Percentiles rank a stretch among this genome's conserved stretches.
Evolutionary conservation across 225 moss, liverwort and hornwort genomes (phyloP).

Genomic region (Pseudoscleropodium purum): DNA sequence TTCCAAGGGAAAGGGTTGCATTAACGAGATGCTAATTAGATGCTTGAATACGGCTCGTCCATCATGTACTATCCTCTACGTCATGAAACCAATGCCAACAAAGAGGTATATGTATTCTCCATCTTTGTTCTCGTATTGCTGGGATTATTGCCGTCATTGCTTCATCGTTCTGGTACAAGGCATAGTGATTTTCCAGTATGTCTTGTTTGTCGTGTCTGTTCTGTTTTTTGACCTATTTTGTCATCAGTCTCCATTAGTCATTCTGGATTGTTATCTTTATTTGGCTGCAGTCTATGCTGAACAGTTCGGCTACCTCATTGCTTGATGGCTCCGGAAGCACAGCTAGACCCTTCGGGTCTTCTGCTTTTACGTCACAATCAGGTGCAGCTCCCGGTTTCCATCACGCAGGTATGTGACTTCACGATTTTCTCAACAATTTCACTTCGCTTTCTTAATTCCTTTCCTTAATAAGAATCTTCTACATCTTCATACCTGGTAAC

Average conservation of each 20-base stretch:
- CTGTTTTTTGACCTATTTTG: neutral
- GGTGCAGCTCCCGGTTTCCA: constrained; percentile 80
- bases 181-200: neutral
- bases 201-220: neutral
- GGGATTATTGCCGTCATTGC: neutral
- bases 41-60: constrained; percentile 84
- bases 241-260: neutral
- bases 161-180: neutral
- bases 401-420: constrained; percentile 58
- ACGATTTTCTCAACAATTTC: neutral
- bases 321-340: constrained; percentile 83
- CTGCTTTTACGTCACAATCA: constrained; percentile 64
- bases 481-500: neutral
- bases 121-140: neutral
- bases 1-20: constrained; percentile 38
- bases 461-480: neutral
- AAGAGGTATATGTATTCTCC: constrained; percentile 57
- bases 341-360: constrained; percentile 81
- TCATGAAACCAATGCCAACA: constrained; percentile 85
- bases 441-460: neutral
- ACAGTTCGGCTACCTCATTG: constrained; percentile 76
- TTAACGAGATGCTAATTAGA: constrained; percentile 96
- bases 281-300: constrained; percentile 87
- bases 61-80: constrained; percentile 99
- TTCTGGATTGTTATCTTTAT: neutral